These are phyloP conservation scores for Aegilops umbellulata DNA, from an alignment of 176 grass and related monocot species.

Conservation along the genomic window DNA sequence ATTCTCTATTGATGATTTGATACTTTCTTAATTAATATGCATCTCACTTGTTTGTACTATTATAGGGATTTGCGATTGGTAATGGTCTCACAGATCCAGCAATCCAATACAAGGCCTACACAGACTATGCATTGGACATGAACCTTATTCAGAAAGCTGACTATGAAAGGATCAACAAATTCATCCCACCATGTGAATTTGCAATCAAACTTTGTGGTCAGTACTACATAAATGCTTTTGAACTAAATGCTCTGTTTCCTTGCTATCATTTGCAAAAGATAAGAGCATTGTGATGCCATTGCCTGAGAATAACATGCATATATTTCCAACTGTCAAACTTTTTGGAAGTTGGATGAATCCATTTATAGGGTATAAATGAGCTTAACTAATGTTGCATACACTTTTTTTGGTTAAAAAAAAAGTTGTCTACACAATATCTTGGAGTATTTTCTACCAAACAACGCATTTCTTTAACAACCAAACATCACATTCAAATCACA, in stretches of 20 bases:
- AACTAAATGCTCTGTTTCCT: neutral
- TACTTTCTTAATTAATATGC: neutral
- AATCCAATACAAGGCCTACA: slow-evolving; percentile 98
- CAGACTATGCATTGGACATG: slow-evolving; percentile 90
- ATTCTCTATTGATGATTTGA: neutral
- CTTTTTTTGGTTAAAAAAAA: neutral
- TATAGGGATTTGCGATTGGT: slow-evolving; percentile 91
- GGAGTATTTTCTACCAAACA: neutral
- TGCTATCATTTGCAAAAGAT: neutral
- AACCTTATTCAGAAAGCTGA: slow-evolving; percentile 75
- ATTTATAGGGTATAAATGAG: neutral
- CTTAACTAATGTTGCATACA: neutral
- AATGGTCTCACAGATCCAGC: slow-evolving; percentile 91
- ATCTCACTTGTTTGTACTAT: neutral
- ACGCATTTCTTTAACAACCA: neutral
- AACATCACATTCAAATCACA: neutral
- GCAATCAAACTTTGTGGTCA: slow-evolving; percentile 83
- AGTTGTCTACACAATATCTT: neutral
- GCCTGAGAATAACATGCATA: neutral
- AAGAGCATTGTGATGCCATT: neutral
- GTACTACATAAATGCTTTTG: neutral
- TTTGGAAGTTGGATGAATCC: neutral
- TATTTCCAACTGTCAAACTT: neutral
- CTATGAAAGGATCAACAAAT: slow-evolving; percentile 81
- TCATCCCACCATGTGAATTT: slow-evolving; percentile 79